A percentile compares a stretch with the other conserved stretches of the same genome.
These are phyloP conservation scores for Cutaneotrichosporon cavernicola DNA, from an alignment of 1,284 basidiomycete genomes.

Conservation along the genomic window DNA sequence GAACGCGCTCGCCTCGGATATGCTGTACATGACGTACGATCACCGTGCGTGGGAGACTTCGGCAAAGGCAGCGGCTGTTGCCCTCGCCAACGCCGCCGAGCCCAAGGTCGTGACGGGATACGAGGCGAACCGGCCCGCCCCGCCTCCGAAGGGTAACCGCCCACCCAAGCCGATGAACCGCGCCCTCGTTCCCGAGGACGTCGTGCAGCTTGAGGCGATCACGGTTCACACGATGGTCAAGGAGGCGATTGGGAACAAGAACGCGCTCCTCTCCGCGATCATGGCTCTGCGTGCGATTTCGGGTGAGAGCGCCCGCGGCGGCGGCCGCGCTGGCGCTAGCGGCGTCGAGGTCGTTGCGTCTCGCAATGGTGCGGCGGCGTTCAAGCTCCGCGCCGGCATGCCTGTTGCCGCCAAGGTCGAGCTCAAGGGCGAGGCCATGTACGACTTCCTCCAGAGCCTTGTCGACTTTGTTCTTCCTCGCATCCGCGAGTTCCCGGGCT, in stretches of 20 bases:
- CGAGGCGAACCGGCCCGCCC: conserved; percentile 50
- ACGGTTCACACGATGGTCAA: conserved; percentile 81
- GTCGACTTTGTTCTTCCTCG: conserved; percentile 93
- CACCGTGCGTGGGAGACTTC: conserved; percentile 57
- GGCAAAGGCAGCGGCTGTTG: conserved; percentile 14
- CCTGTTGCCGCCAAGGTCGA: conserved; percentile 88
- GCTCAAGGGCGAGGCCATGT: conserved; percentile 85
- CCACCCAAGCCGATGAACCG: conserved; percentile 45
- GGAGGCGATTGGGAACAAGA: conserved; percentile 71
- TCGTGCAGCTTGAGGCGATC: conserved; percentile 77
- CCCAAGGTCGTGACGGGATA: conserved; percentile 45
- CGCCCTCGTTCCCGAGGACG: conserved; percentile 63
- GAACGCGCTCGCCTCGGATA: conserved; percentile 74
- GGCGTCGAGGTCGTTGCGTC: conserved; percentile 81
- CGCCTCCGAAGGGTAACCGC: conserved; percentile 47
- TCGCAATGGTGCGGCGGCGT: conserved; percentile 77
- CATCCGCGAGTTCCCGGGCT: conserved; percentile 82
- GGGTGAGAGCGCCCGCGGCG: conserved; percentile 72
- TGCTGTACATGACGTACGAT: conserved; percentile 94
- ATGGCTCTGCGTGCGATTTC: conserved; percentile 85
- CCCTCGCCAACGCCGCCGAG: conserved; percentile 12
- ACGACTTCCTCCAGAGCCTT: conserved; percentile 84
- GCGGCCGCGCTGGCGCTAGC: conserved; percentile 64
- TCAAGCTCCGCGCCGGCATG: conserved; percentile 75
- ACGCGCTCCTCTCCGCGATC: conserved; percentile 75